phyloP scores from a whole-genome alignment of 2,329 filamentous ascomycete species.

The Eurotiales sp. region DNA sequence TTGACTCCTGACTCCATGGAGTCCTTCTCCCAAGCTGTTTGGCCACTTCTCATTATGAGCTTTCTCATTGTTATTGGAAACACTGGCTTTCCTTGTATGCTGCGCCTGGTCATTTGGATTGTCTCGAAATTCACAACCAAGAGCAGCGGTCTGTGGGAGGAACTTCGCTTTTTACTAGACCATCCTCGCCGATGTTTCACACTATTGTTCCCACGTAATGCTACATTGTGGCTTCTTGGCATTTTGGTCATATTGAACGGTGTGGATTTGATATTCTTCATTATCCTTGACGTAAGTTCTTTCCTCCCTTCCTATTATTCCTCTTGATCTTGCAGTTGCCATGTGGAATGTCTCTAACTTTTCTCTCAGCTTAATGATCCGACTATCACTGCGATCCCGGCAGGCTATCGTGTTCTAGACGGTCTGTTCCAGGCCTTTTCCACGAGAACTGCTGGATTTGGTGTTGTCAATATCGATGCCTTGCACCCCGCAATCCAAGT shows the following conservation, averaged over 20 bases:
- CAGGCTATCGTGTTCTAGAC: constrained; percentile 73
- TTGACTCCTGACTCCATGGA: constrained; percentile 92
- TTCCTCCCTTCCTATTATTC: not conserved
- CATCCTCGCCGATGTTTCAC: constrained; percentile 97
- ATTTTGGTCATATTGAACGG: constrained; percentile 78
- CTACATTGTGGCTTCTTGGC: constrained; percentile 94
- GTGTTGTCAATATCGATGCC: constrained; percentile 69
- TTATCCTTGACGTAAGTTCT: constrained; percentile 75
- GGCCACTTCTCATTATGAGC: constrained; percentile 70
- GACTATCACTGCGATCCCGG: constrained; percentile 63
- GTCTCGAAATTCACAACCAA: constrained; percentile 63
- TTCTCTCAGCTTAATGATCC: constrained; percentile 63
- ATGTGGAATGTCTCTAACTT: too few relatives aligned
- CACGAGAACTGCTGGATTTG: constrained; percentile 87
- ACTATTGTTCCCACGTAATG: constrained; percentile 79
- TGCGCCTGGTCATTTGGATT: constrained; percentile 88
- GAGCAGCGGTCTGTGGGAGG: constrained; percentile 75
- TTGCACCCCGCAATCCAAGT: constrained; percentile 91
- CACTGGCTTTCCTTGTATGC: constrained; percentile 91
- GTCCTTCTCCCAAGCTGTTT: constrained; percentile 74
- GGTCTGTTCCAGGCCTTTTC: constrained; percentile 87
- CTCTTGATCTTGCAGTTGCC: not conserved
- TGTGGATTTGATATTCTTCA: constrained; percentile 84
- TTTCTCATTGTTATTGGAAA: constrained; percentile 94
- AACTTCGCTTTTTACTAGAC: constrained; percentile 83